Percentiles rank a stretch among this genome's conserved stretches.
These are phyloP conservation scores for Paecilomyces formosus DNA, from an alignment of 2,329 filamentous ascomycete genomes.

Conservation along the genomic window DNA sequence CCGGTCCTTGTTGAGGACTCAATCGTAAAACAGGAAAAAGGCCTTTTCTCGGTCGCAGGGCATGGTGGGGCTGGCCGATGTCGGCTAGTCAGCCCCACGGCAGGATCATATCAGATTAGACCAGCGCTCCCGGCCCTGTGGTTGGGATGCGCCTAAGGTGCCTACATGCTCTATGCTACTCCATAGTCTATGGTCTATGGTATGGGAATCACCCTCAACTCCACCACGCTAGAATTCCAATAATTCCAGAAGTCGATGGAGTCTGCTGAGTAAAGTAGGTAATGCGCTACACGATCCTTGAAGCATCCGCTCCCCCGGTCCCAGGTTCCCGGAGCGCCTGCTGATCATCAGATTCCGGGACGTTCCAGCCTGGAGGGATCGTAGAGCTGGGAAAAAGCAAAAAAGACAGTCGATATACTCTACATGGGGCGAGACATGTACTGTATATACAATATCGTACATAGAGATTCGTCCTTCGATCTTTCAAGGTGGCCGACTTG, in stretches of 20 bases:
- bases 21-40: neutral
- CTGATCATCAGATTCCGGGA: neutral
- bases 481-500: neutral
- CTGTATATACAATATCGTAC: neutral
- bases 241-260: neutral
- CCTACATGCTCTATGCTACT: too few relatives aligned
- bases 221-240: neutral
- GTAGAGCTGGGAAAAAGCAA: neutral
- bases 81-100: neutral
- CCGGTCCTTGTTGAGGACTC: neutral
- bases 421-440: neutral
- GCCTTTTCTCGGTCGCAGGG: neutral
- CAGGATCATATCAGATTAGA: neutral
- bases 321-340: neutral
- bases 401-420: neutral
- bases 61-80: neutral
- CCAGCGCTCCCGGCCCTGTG: neutral
- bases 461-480: neutral
- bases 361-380: neutral
- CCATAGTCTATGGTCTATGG: too few relatives aligned
- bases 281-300: neutral
- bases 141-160: neutral
- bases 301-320: neutral
- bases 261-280: neutral
- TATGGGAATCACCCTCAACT: neutral